Conservation (phyloP, 2,329 filamentous ascomycete species). For the Calonectria pteridis region DNA sequence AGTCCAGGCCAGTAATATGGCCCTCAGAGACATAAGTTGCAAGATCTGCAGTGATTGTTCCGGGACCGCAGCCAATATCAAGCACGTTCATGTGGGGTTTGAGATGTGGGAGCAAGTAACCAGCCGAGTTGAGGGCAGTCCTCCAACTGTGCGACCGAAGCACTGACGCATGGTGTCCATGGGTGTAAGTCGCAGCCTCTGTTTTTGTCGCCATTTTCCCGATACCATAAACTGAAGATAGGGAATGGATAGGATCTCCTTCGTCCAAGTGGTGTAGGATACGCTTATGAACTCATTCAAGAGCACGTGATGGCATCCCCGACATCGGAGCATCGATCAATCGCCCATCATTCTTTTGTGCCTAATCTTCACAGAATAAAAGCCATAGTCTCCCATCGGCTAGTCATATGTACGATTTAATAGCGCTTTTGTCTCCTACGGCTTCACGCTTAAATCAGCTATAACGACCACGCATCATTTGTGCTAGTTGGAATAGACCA, state of each 20-base stretch:
- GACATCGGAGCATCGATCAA: conserved; percentile 5
- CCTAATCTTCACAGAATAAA: not conserved
- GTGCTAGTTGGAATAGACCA: too few species aligned
- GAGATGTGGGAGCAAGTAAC: not conserved
- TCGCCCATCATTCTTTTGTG: not conserved
- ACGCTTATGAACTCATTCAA: not conserved
- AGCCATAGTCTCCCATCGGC: not conserved
- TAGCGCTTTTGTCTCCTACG: too few species aligned
- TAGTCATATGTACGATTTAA: too few species aligned
- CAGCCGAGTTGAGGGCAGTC: conserved; percentile 4
- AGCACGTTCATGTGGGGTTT: conserved; percentile 10
- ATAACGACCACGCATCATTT: too few species aligned
- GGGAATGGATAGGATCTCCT: not conserved
- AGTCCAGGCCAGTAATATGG: not conserved
- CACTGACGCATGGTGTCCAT: conserved; percentile 6
- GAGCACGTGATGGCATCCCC: not conserved
- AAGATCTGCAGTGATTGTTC: conserved; percentile 13
- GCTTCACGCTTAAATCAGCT: too few species aligned
- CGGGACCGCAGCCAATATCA: conserved; percentile 9
- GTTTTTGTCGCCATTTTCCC: not conserved
- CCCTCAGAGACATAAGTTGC: not conserved
- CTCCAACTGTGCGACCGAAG: conserved; percentile 8
- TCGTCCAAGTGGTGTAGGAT: not conserved
- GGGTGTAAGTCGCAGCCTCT: conserved; percentile 12
- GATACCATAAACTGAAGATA: not conserved